Percentiles rank a stretch among this genome's conserved stretches.
phyloP scores from a whole-genome alignment of 73 alveolate species.

The Paramecium sexaurelia region DNA sequence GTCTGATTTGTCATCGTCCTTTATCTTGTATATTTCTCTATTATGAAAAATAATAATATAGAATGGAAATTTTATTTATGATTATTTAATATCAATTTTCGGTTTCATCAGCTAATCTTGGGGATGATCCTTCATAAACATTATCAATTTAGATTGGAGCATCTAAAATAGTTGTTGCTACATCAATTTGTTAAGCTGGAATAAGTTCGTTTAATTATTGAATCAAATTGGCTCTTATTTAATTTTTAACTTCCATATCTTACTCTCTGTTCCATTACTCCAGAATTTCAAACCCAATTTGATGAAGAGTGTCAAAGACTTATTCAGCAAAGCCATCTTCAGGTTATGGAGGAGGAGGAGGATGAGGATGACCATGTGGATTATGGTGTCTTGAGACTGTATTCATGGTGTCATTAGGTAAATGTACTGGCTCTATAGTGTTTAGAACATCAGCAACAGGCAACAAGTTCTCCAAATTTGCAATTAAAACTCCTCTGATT shows the following conservation, averaged over 20 bases:
- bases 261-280: not conserved
- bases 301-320: not conserved
- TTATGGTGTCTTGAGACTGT: not conserved
- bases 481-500: not conserved
- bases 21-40: no score
- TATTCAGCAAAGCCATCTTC: slow-evolving; percentile 19
- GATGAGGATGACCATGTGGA: not conserved
- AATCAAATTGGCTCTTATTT: slow-evolving; percentile 9
- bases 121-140: not conserved
- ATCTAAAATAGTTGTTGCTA: not conserved
- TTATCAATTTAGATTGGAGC: not conserved
- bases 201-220: not conserved
- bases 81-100: slow-evolving; percentile 21
- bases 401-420: not conserved
- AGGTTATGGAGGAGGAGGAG: not conserved
- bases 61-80: not conserved
- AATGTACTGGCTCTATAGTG: not conserved
- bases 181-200: not conserved
- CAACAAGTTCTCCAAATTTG: not conserved
- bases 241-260: not conserved
- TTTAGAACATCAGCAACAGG: not conserved
- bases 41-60: no score
- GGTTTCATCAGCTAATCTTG: not conserved
- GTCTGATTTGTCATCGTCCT: no score
- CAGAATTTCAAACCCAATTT: slow-evolving; percentile 28